Evolutionary conservation across 495 filamentous ascomycete genomes (phyloP).

Genomic region (Podospora sp.): DNA sequence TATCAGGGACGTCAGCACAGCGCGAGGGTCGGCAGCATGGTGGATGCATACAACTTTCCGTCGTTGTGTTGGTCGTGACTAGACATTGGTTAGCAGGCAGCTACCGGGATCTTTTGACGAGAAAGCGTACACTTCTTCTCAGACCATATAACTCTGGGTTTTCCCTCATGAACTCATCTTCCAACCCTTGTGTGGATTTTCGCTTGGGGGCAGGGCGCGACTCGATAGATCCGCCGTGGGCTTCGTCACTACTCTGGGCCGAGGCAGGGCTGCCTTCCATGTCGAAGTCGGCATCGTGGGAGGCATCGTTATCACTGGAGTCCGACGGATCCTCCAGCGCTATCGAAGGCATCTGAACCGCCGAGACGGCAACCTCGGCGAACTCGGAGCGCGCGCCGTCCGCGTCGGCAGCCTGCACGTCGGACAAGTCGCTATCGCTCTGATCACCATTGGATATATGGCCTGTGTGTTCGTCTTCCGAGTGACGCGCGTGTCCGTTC

Average conservation of each 20-base stretch:
- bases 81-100: constrained; percentile 38
- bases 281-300: constrained; percentile 79
- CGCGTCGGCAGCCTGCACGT: constrained; percentile 41
- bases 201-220: constrained; percentile 70
- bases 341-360: constrained; percentile 66
- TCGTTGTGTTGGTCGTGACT: constrained; percentile 57
- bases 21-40: constrained; percentile 1
- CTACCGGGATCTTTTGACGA: constrained; percentile 6
- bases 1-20: constrained; percentile 42
- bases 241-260: constrained; percentile 48
- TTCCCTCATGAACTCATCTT: constrained; percentile 81
- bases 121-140: constrained; percentile 75
- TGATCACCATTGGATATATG: constrained; percentile 35
- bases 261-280: constrained; percentile 64
- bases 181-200: constrained; percentile 64
- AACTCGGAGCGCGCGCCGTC: constrained; percentile 45
- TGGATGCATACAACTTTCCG: constrained; percentile 50
- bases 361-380: constrained; percentile 59
- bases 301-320: constrained; percentile 69
- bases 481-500: constrained; percentile 44
- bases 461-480: constrained; percentile 31
- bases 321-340: constrained; percentile 37
- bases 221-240: constrained; percentile 67
- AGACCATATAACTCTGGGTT: constrained; percentile 97
- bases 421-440: constrained; percentile 53